Conservation (phyloP, 192 early-diverging fungal species). For the Rhizophagus sp. region DNA sequence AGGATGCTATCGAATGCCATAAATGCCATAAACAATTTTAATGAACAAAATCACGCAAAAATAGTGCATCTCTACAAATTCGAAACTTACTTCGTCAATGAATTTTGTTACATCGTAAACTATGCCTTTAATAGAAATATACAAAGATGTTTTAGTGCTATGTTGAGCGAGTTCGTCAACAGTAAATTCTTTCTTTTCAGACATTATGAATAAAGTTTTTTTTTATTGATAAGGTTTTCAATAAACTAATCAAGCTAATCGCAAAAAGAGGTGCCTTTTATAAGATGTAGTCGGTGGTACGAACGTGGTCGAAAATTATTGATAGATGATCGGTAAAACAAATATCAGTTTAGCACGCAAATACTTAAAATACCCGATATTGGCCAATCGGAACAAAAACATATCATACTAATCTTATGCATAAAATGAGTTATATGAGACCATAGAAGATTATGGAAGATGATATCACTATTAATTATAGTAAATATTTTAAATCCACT, state of each 20-base stretch:
- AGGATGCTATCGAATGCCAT: conserved; percentile 71
- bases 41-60: not conserved
- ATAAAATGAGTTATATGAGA: no score
- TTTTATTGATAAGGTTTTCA: not conserved
- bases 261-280: not conserved
- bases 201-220: conserved; percentile 41
- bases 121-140: conserved; percentile 76
- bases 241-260: no score
- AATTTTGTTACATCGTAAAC: conserved; percentile 82
- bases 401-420: no score
- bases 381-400: no score
- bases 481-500: no score
- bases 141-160: conserved; percentile 72
- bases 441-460: no score
- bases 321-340: not conserved
- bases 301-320: not conserved
- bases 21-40: not conserved
- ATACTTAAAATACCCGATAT: no score
- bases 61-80: not conserved
- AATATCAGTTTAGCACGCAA: no score
- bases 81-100: conserved; percentile 64
- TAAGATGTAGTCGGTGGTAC: not conserved
- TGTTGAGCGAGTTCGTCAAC: conserved; percentile 72
- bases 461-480: no score
- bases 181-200: conserved; percentile 56